Base-by-base conservation (phyloP, 2,329 filamentous ascomycete species). In the Colletotrichum simmondsii region DNA sequence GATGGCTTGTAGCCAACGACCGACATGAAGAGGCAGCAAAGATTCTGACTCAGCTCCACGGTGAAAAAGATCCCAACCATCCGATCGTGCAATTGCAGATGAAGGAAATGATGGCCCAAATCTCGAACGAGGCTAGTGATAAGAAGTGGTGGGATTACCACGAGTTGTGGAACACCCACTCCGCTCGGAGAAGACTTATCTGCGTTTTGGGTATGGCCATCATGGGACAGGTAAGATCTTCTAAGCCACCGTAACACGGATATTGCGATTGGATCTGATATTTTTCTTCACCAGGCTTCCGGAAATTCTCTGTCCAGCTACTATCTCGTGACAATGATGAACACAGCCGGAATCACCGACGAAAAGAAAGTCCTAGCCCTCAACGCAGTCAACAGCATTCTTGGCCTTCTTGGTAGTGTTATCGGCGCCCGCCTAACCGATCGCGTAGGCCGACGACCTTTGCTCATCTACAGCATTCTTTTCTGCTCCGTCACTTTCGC, bases 121-220 rank as follows among this genome's bases (percentile, higher is more conserved):
- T 86, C 63, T 83, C 85, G 14, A 81, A 81, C 6, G 85, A 88
- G 66, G 87, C 85, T 8, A 86, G 86, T 1, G 87, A 89, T 72
- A 89, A 89, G 80, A 83, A 83, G 62, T 89, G 87, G 86, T 89
- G 86, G 85, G 87, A 90, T 75, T 90, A 89, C 76, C 82, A 83
- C 54, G 87, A 87, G 68, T 82, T 89, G 0, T 88, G 87, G 83
- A 86, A 87, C 76, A 86, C 83, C 4, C 83, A 83, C 54, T 83
- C 83, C 1, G 85, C 86, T 1, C 82, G 85, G 35, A 86, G 86
- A 59, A 84, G 88, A n/a, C 83, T 90, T 3, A 81, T 87, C 16
- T 87, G 85, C 70, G 87, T 89, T 14, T 79, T 88, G 53, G 85
- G 85, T 46, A 87, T 89, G 79, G 83, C 86, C 3, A 82, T 86